Conservation (phyloP, 352 stramenopile species). For the Phytophthora capsici region DNA sequence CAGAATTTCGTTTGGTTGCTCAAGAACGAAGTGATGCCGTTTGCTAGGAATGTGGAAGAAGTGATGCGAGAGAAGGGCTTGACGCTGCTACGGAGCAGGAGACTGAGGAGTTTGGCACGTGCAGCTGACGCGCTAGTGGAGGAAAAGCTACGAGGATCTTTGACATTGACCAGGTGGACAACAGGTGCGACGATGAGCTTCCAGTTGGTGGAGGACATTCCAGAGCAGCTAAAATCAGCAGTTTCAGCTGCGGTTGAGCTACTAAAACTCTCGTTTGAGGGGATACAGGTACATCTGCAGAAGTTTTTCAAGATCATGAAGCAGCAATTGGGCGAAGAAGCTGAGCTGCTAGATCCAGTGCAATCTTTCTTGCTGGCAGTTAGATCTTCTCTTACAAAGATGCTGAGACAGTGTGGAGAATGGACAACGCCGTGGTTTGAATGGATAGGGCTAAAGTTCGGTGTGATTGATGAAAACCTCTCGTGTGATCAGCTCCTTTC, state of each 20-base stretch:
- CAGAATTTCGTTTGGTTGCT: constrained; percentile 6
- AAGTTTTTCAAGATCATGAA: constrained; percentile 8
- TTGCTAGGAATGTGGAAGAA: background rate
- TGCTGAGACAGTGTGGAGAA: background rate
- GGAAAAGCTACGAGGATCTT: background rate
- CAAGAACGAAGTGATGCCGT: background rate
- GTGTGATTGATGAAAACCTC: constrained; percentile 21
- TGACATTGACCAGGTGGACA: background rate
- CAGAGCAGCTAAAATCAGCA: constrained; percentile 4
- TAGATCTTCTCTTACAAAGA: constrained; percentile 13
- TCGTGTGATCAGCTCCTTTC: constrained; percentile 19
- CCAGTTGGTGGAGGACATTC: background rate
- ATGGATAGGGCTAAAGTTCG: constrained; percentile 8
- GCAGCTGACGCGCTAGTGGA: constrained; percentile 7
- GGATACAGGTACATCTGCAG: constrained; percentile 12
- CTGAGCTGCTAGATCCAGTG: constrained; percentile 9
- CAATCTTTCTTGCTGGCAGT: background rate
- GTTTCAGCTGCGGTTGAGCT: constrained; percentile 3
- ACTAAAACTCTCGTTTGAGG: constrained; percentile 13
- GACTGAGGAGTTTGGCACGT: constrained; percentile 10
- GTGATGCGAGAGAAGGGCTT: background rate
- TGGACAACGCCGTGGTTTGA: constrained; percentile 8
- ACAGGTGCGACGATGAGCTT: constrained; percentile 2
- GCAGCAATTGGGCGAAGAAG: background rate
- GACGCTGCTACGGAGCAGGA: constrained; percentile 7